These are phyloP conservation scores for Pythium sp. DNA, from an alignment of 352 stramenopile species.

Conservation along the genomic window DNA sequence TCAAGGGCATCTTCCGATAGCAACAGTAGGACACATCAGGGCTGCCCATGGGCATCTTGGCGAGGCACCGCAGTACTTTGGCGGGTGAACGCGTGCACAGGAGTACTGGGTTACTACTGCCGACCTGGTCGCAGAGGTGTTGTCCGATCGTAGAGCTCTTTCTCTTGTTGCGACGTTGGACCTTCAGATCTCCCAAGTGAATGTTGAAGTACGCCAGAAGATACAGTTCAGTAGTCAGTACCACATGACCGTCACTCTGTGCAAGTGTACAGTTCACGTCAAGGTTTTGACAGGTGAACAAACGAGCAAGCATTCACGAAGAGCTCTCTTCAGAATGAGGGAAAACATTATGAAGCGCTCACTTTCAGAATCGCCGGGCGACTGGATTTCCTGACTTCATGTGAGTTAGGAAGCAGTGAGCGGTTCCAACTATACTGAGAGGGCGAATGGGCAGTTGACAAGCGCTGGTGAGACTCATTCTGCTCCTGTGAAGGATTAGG, in stretches of 20 bases:
- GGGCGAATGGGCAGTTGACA: no score
- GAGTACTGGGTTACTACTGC: background rate
- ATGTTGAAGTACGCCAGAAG: background rate
- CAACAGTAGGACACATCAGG: no score
- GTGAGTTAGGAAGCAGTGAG: background rate
- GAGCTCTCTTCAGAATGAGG: no score
- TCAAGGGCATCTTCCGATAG: background rate
- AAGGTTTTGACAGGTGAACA: background rate
- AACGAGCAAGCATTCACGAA: background rate
- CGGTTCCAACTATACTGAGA: no score
- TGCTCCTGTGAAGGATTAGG: background rate
- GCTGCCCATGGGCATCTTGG: background rate
- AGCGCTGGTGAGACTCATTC: background rate
- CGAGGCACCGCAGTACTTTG: background rate
- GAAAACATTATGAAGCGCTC: background rate
- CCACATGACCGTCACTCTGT: background rate
- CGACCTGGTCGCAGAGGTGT: background rate
- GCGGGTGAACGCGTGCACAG: background rate
- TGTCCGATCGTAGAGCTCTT: background rate
- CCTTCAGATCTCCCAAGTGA: background rate
- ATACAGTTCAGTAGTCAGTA: background rate
- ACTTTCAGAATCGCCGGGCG: background rate
- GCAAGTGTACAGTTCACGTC: background rate
- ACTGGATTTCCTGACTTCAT: background rate
- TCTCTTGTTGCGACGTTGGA: background rate